A percentile compares a stretch with the other conserved stretches of the same genome.
phyloP scores from a whole-genome alignment of 352 stramenopile species.

The Globisporangium spinosum region DNA sequence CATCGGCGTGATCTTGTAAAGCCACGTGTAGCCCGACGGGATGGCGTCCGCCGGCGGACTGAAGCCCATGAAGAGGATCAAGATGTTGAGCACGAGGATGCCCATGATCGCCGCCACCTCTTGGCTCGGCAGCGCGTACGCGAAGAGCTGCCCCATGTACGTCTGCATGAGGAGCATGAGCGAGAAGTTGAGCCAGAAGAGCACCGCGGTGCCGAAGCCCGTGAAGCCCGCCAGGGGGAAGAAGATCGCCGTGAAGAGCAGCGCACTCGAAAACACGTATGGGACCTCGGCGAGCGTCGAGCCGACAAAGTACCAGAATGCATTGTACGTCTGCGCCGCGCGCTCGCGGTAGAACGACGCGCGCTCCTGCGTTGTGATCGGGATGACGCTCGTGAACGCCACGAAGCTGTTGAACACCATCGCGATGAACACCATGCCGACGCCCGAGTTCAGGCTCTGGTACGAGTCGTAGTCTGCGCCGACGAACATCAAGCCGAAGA shows the following conservation, averaged over 20 bases:
- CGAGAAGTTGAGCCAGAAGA: slow-evolving; percentile 63
- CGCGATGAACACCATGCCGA: no score
- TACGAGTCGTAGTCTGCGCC: no score
- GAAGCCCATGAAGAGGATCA: slow-evolving; percentile 44
- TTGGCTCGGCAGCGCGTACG: slow-evolving; percentile 33
- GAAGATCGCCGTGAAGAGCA: slow-evolving; percentile 49
- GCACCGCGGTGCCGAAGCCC: slow-evolving; percentile 28
- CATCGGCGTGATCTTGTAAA: neutral
- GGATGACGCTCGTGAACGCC: slow-evolving; percentile 57
- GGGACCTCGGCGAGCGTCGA: neutral
- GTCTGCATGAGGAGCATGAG: slow-evolving; percentile 46
- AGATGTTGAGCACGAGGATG: slow-evolving; percentile 31
- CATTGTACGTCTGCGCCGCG: slow-evolving; percentile 72
- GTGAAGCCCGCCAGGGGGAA: slow-evolving; percentile 57
- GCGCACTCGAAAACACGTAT: neutral
- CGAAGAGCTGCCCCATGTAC: slow-evolving; percentile 69
- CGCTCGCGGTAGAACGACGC: slow-evolving; percentile 89
- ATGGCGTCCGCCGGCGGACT: slow-evolving; percentile 27
- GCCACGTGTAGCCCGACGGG: slow-evolving; percentile 20
- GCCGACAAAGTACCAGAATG: slow-evolving; percentile 44
- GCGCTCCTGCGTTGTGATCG: slow-evolving; percentile 69
- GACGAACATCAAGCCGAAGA: no score
- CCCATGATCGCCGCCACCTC: slow-evolving; percentile 29
- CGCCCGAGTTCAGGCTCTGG: no score
- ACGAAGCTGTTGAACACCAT: slow-evolving; percentile 30